Base-by-base conservation (phyloP, 2,329 filamentous ascomycete genomes). In the Diaporthe helianthi region DNA sequence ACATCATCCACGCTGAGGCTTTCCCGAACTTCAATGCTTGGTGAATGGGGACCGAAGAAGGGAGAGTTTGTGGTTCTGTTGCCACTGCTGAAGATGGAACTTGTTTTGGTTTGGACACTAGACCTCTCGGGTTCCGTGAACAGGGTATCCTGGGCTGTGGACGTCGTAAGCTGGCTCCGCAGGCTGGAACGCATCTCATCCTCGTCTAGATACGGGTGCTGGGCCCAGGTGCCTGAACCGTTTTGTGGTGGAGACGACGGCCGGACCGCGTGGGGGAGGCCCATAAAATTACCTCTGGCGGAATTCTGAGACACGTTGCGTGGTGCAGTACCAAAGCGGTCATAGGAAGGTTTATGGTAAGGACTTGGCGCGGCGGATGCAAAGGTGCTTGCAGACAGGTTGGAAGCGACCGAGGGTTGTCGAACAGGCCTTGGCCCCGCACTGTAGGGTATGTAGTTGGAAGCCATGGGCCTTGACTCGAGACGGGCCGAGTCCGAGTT, bases 61-160 rank as follows among this genome's bases (percentile, higher is more conserved):
- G 69, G 69, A 58, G 69, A 71, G 54, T 64, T 64, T n/a, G 67
- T 64, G 53, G 69, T 71, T 61, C 67, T 69, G 46, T 77, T 76
- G 47, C 75, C 74, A 4, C 73, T 36, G 63, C 69, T 78, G 81
- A 81, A 91, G 65, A 90, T 85, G 1, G 92, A 94, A 82, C 92
- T 97, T 71, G 89, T 88, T 74, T 92, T 93, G 4, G 93, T 96
- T 72, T 91, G 79, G 61, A 96, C 85, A 76, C 94, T 97, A 78
- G 93, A 97, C 71, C 93, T 87, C 76, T 95, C 93, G 1, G 93
- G 97, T 7, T 74, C 71, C 2, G 78, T 77, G 44, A 76, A 79
- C 13, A 77, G 73, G 2, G 85, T 87, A 29, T 91, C 94, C 38
- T 85, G 85, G 31, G 82, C 81, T 6, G 86, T 86, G 3, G 86